Conservation (phyloP, 2,329 filamentous ascomycete species). For the Thelonectria olida region DNA sequence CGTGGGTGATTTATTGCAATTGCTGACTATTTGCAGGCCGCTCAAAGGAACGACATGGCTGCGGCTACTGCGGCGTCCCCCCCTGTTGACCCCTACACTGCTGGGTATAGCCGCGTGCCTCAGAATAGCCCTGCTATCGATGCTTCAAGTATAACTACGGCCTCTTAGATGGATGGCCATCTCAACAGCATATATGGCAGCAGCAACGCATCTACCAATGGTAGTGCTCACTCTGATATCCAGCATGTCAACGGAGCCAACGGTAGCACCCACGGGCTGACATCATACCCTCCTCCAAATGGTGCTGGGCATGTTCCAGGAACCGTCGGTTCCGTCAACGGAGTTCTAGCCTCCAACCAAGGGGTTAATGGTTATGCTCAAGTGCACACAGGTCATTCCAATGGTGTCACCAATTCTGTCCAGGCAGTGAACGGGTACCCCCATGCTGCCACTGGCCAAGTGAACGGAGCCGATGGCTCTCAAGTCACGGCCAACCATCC, state of each 20-base stretch:
- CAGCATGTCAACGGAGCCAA: not conserved
- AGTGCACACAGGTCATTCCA: not conserved
- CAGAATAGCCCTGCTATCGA: conserved; percentile 26
- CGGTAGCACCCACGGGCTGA: not conserved
- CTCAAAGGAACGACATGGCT: not conserved
- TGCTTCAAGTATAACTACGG: conserved; percentile 7
- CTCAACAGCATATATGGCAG: not conserved
- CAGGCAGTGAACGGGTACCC: not conserved
- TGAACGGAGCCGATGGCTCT: not conserved
- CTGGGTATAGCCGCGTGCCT: conserved; percentile 11
- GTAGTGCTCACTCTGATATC: not conserved
- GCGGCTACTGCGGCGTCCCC: not conserved
- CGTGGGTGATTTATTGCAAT: not conserved
- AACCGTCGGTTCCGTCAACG: not conserved
- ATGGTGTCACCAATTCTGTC: not conserved
- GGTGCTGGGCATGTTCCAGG: not conserved
- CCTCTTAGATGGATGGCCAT: conserved; percentile 39
- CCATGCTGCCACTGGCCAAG: not conserved
- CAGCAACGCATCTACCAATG: not conserved
- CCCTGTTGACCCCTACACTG: not conserved
- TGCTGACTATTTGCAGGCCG: not conserved
- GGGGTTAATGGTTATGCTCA: not conserved
- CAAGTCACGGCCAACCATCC: not conserved
- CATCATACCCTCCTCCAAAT: not conserved
- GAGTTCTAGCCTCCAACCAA: not conserved